These are phyloP conservation scores for Termitomyces heimii DNA, from an alignment of 768 basidiomycete species.

Conservation along the genomic window DNA sequence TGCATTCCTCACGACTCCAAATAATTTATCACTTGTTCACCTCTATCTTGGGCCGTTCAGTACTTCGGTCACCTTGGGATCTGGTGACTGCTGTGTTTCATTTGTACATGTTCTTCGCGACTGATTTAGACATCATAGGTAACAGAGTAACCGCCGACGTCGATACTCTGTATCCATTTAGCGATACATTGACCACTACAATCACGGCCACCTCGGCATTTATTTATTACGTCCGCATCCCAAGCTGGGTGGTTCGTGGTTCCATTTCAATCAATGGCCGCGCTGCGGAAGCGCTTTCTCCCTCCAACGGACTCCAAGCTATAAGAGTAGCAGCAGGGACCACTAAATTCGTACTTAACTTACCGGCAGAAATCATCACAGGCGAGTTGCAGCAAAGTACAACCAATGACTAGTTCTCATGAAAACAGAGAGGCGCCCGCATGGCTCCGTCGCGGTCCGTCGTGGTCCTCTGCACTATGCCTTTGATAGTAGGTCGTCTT, in stretches of 20 bases:
- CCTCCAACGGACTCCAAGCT: constrained; percentile 38
- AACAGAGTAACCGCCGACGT: constrained; percentile 35
- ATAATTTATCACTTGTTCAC: constrained; percentile 35
- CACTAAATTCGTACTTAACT: constrained; percentile 36
- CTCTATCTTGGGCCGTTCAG: constrained; percentile 41
- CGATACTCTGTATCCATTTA: constrained; percentile 44
- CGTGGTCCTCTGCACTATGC: constrained; percentile 52
- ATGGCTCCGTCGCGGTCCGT: constrained; percentile 47
- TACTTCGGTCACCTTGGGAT: constrained; percentile 30
- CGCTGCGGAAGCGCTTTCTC: constrained; percentile 28
- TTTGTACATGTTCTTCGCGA: not conserved
- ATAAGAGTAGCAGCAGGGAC: constrained; percentile 34
- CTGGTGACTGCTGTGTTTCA: constrained; percentile 19
- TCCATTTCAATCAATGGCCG: constrained; percentile 37
- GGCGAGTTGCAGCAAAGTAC: constrained; percentile 20
- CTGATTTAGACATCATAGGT: constrained; percentile 16
- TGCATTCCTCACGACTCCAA: constrained; percentile 38
- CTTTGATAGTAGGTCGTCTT: constrained; percentile 35
- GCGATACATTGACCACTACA: constrained; percentile 36
- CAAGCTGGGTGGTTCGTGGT: constrained; percentile 39
- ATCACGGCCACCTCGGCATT: constrained; percentile 33
- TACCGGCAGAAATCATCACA: constrained; percentile 41
- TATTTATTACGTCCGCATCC: constrained; percentile 41
- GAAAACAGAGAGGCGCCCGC: constrained; percentile 38
- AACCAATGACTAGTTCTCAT: not conserved